A percentile compares a stretch with the other conserved stretches of the same genome.
These are phyloP conservation scores for Bipolaris bicolor DNA, from an alignment of 2,329 filamentous ascomycete genomes.

Conservation along the genomic window DNA sequence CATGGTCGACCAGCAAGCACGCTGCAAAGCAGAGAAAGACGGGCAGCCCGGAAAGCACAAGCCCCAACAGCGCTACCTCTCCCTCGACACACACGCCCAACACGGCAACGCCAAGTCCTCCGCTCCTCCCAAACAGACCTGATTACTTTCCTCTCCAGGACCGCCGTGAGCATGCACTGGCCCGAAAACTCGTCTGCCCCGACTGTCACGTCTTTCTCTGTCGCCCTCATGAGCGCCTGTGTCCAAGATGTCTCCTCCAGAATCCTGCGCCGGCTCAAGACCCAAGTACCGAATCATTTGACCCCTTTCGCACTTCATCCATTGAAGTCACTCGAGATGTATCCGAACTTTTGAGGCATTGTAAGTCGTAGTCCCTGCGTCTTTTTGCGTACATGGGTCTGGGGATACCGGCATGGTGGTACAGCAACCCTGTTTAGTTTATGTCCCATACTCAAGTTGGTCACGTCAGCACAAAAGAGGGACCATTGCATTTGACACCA, in stretches of 20 bases:
- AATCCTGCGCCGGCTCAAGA: constrained; percentile 29
- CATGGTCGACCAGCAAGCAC: constrained; percentile 51
- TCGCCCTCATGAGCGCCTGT: constrained; percentile 38
- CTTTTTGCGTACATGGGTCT: not conserved
- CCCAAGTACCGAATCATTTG: constrained; percentile 37
- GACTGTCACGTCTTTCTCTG: constrained; percentile 42
- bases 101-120: constrained; percentile 43
- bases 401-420: constrained; percentile 19
- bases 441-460: not conserved
- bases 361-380: constrained; percentile 37
- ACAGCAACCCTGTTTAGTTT: constrained; percentile 5
- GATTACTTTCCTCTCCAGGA: constrained; percentile 30
- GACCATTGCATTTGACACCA: not conserved
- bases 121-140: constrained; percentile 19
- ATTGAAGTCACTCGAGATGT: constrained; percentile 35
- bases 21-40: constrained; percentile 39
- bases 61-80: constrained; percentile 38
- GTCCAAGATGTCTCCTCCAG: constrained; percentile 37
- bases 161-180: constrained; percentile 18
- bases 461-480: not conserved
- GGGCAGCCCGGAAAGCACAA: constrained; percentile 31
- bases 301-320: constrained; percentile 42
- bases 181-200: constrained; percentile 33
- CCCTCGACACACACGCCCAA: constrained; percentile 36
- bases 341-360: constrained; percentile 45